Conservation (phyloP, 192 early-diverging fungal genomes). For the Coemansia sp. region DNA sequence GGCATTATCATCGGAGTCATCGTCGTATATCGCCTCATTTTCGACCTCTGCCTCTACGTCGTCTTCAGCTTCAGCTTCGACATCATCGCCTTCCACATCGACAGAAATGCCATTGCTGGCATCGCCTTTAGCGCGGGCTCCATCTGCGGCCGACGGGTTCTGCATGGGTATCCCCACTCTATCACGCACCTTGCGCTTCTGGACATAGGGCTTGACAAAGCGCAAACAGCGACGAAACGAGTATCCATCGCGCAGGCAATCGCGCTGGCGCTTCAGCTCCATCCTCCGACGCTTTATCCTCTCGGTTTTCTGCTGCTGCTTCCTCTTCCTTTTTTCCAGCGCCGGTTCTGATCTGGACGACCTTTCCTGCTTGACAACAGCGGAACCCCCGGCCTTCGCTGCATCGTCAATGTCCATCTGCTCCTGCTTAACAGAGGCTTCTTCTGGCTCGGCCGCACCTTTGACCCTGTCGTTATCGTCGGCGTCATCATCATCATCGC, state of each 20-base stretch:
- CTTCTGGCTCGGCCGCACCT: neutral
- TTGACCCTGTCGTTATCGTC: neutral
- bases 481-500: neutral
- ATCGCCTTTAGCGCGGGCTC: too few relatives aligned
- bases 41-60: neutral
- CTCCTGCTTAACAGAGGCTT: neutral
- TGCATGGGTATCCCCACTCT: conserved; percentile 32
- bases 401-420: neutral
- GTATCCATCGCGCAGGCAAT: conserved; percentile 11
- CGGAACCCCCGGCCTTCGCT: too few relatives aligned
- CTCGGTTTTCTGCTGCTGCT: neutral
- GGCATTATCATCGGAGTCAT: conserved; percentile 8
- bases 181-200: conserved; percentile 5
- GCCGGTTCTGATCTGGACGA: neutral
- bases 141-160: neutral
- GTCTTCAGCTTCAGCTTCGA: neutral
- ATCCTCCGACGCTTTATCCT: neutral
- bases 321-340: neutral
- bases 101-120: too few relatives aligned
- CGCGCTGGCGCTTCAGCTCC: neutral
- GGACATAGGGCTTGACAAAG: conserved; percentile 36
- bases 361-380: neutral
- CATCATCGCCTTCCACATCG: neutral
- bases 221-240: conserved; percentile 41
- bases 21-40: neutral